Evolutionary conservation across 2,329 filamentous ascomycete genomes (phyloP), one percentile per base, ranked within the genome.

Genomic region (Apiospora koreana): DNA sequence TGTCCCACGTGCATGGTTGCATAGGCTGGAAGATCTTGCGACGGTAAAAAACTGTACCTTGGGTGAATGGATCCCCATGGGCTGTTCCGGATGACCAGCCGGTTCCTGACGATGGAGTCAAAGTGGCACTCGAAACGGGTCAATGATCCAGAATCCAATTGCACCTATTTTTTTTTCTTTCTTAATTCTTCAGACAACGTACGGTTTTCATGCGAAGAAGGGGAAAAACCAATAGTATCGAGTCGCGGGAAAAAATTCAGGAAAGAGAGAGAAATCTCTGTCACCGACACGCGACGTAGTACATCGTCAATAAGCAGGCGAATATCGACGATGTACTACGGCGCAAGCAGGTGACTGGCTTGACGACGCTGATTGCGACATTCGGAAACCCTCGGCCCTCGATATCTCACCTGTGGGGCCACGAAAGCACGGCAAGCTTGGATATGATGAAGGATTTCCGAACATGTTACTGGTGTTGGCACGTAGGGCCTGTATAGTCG

Each of bases 1-100:
- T 38, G 54, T 62, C 54, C 54, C 54, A 62, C 54, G 54, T 62
- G 54, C 54, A 38, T 62, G 54, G 54, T n/a, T n/a, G 54, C 54
- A 62, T 62, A 62, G 54, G 54, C 54, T 62, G 54, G 54, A 62
- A 62, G 54, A 62, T 62, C 54, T 62, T 62, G 54, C 54, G 35
- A 38, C 31, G 54, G 21, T 38, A 62, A 21, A 62, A 62, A n/a
- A 38, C 54, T 62, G 54, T 35, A 62, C 31, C 31, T 58, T 38
- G 28, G 54, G 35, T 35, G 54, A 58, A 62, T 62, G 54, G 54
- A 62, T 62, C 54, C 54, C 54, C 54, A 62, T 62, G 31, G 54
- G 31, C 48, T 62, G 54, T 38, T 38, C 54, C 54, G 54, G 54
- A 62, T 38, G 54, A 38, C 18, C 31, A 38, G 54, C 54, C 54